Evolutionary conservation across 2,329 filamentous ascomycete species (phyloP).

Genomic region (Fusarium sp.): DNA sequence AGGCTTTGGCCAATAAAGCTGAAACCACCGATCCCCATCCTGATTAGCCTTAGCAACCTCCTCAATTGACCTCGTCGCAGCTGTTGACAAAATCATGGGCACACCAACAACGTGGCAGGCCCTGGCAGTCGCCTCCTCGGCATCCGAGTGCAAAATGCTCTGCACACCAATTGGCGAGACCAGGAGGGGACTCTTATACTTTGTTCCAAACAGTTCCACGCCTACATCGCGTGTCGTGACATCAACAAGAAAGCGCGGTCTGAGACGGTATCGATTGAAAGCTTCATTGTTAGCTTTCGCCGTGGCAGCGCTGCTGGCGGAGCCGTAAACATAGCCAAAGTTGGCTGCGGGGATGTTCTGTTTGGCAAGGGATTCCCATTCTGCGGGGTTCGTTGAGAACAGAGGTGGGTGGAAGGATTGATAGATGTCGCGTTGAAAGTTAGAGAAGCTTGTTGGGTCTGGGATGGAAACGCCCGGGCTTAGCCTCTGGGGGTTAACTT

Average conservation of each 20-base stretch:
- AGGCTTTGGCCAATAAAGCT: slow-evolving; percentile 76
- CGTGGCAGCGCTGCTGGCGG: slow-evolving; percentile 70
- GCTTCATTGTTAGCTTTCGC: slow-evolving; percentile 69
- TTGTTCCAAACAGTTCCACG: slow-evolving; percentile 64
- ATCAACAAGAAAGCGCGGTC: slow-evolving; percentile 63
- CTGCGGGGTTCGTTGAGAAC: slow-evolving; percentile 37
- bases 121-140: slow-evolving; percentile 72
- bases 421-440: slow-evolving; percentile 43
- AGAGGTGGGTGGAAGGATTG: slow-evolving; percentile 37
- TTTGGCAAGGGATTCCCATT: slow-evolving; percentile 40
- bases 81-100: slow-evolving; percentile 76
- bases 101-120: slow-evolving; percentile 70
- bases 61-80: slow-evolving; percentile 72
- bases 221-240: slow-evolving; percentile 60
- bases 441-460: slow-evolving; percentile 34
- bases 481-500: slow-evolving; percentile 14
- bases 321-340: slow-evolving; percentile 72
- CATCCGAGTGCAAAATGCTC: slow-evolving; percentile 72
- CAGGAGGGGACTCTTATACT: slow-evolving; percentile 60
- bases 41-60: slow-evolving; percentile 71
- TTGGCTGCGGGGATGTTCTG: slow-evolving; percentile 34
- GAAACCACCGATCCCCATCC: slow-evolving; percentile 73
- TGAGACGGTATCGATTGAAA: slow-evolving; percentile 64
- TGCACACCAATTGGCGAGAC: slow-evolving; percentile 79
- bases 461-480: slow-evolving; percentile 26